Evolutionary conservation across 2,329 filamentous ascomycete genomes (phyloP), one percentile per base, ranked within the genome.

Genomic region (Lasiodiplodia hormozganensis): DNA sequence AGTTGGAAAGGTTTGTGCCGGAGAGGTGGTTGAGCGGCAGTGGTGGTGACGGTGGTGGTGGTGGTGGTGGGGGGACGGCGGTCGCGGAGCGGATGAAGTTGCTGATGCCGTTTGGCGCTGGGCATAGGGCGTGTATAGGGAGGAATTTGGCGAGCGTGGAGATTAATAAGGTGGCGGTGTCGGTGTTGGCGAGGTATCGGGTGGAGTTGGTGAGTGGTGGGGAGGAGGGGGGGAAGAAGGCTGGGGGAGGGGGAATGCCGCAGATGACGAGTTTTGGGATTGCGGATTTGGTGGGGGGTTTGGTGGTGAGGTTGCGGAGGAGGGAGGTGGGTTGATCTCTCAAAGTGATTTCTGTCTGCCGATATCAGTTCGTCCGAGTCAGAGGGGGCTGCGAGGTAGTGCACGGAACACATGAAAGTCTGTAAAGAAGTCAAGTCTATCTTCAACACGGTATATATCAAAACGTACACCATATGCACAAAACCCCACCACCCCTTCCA

Each of bases 101-200:
- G 51, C 47, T 58, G 40, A 66, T 66, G 40, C 34, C 16, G 10
- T 66, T 57, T 58, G 64, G 52, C 0, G 64, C 64, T 0, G 62
- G 62, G 28, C 62, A 65, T 40, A n/a, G 62, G 25, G 64, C 38
- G 36, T 66, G 52, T 25, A 57, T 58, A 18, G 64, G 64, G 8
- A 18, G 52, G 38, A 58, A 66, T 38, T 18, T 66, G 53, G 64
- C 64, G 23, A 49, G 25, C 3, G 52, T 56, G 38, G 64, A 66
- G 53, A 58, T 51, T 36, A 31, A 47, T 4, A 65, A 65, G 64
- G 53, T 51, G 25, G 34, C 14, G 3, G 64, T 25, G 8, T 43
- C 49, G 3, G 36, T 66, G 28, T 4, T 66, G 18, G 54, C 28
- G 23, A 53, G 62, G 62, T 65, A 56, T 56, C 3, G n/a, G 23